Evolutionary conservation across 495 filamentous ascomycete species (phyloP).

Genomic region (Penicillium verhagenii): DNA sequence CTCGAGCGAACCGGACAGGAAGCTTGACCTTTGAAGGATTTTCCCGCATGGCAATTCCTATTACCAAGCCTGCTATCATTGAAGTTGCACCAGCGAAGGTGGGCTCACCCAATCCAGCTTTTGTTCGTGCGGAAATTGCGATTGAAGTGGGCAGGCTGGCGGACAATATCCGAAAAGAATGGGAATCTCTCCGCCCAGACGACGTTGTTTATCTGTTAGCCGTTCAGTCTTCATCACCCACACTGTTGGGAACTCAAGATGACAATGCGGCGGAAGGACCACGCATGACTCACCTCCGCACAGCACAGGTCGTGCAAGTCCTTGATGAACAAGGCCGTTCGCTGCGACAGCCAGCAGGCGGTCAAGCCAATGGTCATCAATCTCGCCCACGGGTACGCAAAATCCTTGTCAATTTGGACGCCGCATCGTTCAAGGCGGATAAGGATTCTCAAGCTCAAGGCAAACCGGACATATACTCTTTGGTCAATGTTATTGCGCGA

Average conservation of each 20-base stretch:
- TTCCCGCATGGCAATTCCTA: constrained; percentile 87
- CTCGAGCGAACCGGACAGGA: constrained; percentile 60
- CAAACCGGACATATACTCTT: constrained; percentile 76
- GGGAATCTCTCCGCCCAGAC: constrained; percentile 84
- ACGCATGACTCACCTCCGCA: constrained; percentile 69
- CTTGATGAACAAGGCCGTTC: constrained; percentile 83
- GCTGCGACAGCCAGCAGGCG: constrained; percentile 58
- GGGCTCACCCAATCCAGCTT: constrained; percentile 79
- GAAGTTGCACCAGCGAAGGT: constrained; percentile 84
- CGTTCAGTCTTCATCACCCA: constrained; percentile 53
- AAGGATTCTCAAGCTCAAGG: constrained; percentile 60
- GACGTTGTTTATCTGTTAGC: constrained; percentile 88
- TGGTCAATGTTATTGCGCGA: constrained; percentile 83
- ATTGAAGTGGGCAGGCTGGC: constrained; percentile 79
- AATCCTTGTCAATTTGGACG: constrained; percentile 79
- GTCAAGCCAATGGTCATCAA: constrained; percentile 51
- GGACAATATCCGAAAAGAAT: constrained; percentile 75
- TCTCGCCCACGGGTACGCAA: constrained; percentile 58
- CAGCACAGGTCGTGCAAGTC: constrained; percentile 84
- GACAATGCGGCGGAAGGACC: constrained; percentile 45
- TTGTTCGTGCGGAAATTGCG: constrained; percentile 83
- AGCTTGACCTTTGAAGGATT: constrained; percentile 77
- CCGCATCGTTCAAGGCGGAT: constrained; percentile 76
- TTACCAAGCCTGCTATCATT: constrained; percentile 81
- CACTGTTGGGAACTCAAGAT: constrained; percentile 54